A percentile compares a stretch with the other conserved stretches of the same genome.
Conservation (phyloP, 2,329 filamentous ascomycete species). For the Monosporascus ibericus region DNA sequence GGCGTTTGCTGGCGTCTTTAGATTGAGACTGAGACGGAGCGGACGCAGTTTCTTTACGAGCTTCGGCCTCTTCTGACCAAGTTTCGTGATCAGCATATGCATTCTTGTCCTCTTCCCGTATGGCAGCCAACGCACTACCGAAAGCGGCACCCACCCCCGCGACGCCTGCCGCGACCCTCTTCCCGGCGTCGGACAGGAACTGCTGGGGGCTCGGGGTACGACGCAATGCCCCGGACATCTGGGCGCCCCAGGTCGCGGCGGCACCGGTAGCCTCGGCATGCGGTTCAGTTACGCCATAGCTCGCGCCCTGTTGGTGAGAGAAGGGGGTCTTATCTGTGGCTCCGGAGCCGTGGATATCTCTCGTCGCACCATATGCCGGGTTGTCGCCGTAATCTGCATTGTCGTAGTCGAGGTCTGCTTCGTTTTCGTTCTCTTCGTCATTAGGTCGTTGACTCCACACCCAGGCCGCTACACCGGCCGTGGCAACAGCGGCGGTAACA, state of each 20-base stretch:
- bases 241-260: constrained; percentile 60
- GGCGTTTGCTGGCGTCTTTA: constrained; percentile 38
- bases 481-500: constrained; percentile 80
- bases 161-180: constrained; percentile 73
- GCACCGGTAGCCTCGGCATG: constrained; percentile 27
- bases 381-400: constrained; percentile 44
- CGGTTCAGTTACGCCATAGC: constrained; percentile 34
- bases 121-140: constrained; percentile 75
- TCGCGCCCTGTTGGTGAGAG: constrained; percentile 33
- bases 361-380: constrained; percentile 40
- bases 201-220: constrained; percentile 84
- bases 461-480: constrained; percentile 83
- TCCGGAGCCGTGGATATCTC: constrained; percentile 25
- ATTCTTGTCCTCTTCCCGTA: constrained; percentile 75
- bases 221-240: constrained; percentile 74
- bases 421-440: constrained; percentile 59
- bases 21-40: constrained; percentile 25
- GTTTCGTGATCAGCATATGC: constrained; percentile 81
- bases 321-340: constrained; percentile 31
- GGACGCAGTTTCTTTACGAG: constrained; percentile 45
- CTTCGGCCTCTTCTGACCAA: constrained; percentile 86
- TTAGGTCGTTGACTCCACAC: constrained; percentile 83
- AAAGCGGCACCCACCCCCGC: constrained; percentile 78
- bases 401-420: constrained; percentile 44
- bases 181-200: constrained; percentile 76